These are phyloP conservation scores for Cryptosporidium canis DNA, from an alignment of 169 alveolate genomes.

Conservation along the genomic window DNA sequence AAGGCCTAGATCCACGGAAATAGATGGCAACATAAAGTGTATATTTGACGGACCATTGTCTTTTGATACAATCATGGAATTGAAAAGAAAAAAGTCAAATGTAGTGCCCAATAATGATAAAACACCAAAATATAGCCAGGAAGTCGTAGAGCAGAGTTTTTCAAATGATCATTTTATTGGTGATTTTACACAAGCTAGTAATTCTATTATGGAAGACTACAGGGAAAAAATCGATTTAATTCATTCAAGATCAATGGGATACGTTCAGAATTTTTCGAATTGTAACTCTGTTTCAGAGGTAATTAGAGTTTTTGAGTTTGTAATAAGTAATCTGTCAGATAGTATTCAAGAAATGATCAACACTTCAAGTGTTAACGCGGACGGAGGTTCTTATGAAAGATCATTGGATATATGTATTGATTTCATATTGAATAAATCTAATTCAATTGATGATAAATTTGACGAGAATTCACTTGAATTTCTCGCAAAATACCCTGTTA, in stretches of 20 bases:
- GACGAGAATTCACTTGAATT: conserved; percentile 35
- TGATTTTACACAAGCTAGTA: not conserved
- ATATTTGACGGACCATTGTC: conserved; percentile 67
- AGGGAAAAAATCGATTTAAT: not conserved
- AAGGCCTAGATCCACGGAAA: not conserved
- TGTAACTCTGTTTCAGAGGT: conserved; percentile 4
- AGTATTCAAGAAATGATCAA: conserved; percentile 3
- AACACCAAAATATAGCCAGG: not conserved
- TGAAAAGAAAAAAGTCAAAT: conserved; percentile 31
- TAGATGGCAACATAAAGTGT: not conserved
- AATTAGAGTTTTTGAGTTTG: not conserved
- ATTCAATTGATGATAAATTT: not conserved
- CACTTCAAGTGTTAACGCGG: not conserved
- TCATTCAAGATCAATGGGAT: not conserved
- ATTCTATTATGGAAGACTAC: not conserved
- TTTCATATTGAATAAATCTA: conserved; percentile 8
- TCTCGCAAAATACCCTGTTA: conserved; percentile 53
- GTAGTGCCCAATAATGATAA: not conserved
- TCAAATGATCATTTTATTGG: not conserved
- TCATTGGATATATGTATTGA: conserved; percentile 13
- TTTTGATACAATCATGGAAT: conserved; percentile 70
- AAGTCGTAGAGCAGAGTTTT: not conserved
- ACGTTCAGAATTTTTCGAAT: not conserved
- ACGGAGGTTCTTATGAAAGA: not conserved
- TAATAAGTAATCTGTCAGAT: conserved; percentile 4